Evolutionary conservation across 2,329 filamentous ascomycete species (phyloP), one percentile per base, ranked within the genome.

Genomic region (Penicillium verrucosum): DNA sequence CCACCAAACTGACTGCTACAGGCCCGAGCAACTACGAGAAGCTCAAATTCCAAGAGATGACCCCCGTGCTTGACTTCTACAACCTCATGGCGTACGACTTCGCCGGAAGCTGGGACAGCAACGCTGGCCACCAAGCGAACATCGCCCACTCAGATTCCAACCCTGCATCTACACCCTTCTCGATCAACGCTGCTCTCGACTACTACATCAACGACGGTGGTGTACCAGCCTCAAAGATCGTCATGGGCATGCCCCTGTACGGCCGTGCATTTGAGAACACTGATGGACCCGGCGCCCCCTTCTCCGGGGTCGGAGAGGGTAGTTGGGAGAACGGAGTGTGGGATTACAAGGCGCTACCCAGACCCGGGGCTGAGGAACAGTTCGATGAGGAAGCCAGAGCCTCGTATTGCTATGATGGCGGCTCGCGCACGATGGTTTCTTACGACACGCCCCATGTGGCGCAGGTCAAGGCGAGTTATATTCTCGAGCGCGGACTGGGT

Each of bases 191-290:
- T 0, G 92, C 92, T 0, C 76, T 97, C 1, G 77, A 86, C 10
- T 80, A 87, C 68, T 97, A 97, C 75, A 78, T 83, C 38, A 72
- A 78, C 2, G 80, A 79, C 1, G 85, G 86, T 14, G 66, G 69
- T 4, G 86, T 97, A 0, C 73, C 82, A 0, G 70, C 85, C 0
- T 70, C 79, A 56, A 96, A 96, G 77, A 84, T 97, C 44, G 88
- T 96, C 5, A 72, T 97, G n/a, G 92, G 93, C 4, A 94, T 96
- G 90, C 92, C 93, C 7, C 78, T 97, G n/a, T 97, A 97, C 72
- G 93, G 93, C 4, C 89, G 92, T 40, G 86, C 90, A 0, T 97
- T 97, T 70, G 81, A 86, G 66, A 85, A 86, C 65, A 96, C 92
- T 0, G 82, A 89, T 38, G 92, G 93, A 0, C 83, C 86, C 0